phyloP scores from a whole-genome alignment of 305 asterid genomes.

The Rubia peregrina region DNA sequence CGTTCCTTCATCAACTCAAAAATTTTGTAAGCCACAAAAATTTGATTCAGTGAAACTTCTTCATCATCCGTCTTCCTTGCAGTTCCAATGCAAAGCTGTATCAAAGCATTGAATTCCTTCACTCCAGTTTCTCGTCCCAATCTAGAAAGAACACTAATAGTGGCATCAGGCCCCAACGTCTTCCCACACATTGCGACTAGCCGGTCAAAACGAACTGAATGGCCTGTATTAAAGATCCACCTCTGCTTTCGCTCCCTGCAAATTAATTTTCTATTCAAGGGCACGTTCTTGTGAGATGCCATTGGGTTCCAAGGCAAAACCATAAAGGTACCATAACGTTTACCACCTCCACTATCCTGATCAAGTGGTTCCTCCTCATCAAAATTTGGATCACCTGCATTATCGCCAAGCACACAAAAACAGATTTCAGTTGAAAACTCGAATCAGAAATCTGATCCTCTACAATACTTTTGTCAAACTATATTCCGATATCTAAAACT shows the following conservation, averaged over 20 bases:
- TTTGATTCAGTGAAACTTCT: conserved; percentile 46
- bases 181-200: conserved; percentile 44
- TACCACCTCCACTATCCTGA: conserved; percentile 10
- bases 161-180: conserved; percentile 49
- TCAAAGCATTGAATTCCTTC: conserved; percentile 48
- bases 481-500: neutral
- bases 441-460: neutral
- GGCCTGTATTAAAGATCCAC: conserved; percentile 34
- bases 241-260: conserved; percentile 57
- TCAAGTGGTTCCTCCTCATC: conserved; percentile 29
- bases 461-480: neutral
- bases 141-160: conserved; percentile 46
- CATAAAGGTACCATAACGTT: conserved; percentile 18
- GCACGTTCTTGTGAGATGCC: conserved; percentile 21
- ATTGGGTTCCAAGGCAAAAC: conserved; percentile 37
- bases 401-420: conserved; percentile 7
- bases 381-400: conserved; percentile 44
- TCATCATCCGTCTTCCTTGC: conserved; percentile 62
- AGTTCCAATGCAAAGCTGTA: conserved; percentile 43
- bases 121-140: conserved; percentile 54
- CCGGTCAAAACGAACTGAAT: conserved; percentile 26
- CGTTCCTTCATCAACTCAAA: conserved; percentile 44
- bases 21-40: conserved; percentile 47
- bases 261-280: conserved; percentile 42
- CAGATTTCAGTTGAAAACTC: neutral